phyloP scores from a whole-genome alignment of 2,329 filamentous ascomycete species.

The Dothiorella sarmentorum region DNA sequence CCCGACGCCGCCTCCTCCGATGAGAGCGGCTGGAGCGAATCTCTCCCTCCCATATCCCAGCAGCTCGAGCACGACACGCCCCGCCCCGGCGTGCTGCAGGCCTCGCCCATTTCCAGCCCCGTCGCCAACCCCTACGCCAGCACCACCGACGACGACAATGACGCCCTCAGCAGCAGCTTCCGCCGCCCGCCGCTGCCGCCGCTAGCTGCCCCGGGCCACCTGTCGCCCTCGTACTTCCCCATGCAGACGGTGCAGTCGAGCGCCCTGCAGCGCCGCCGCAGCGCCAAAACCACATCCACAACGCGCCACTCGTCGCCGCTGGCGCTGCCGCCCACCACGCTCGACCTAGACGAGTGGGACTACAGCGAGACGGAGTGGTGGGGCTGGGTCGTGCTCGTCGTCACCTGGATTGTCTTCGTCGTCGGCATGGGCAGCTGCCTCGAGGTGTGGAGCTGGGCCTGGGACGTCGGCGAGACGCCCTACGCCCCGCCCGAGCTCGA shows the following conservation, averaged over 20 bases:
- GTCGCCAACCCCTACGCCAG: constrained; percentile 58
- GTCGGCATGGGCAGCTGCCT: constrained; percentile 95
- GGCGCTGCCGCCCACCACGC: constrained; percentile 20
- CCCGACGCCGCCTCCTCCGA: constrained; percentile 34
- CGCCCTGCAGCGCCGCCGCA: constrained; percentile 30
- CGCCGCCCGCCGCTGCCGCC: constrained; percentile 38
- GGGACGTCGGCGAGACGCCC: constrained; percentile 95
- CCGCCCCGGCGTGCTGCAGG: constrained; percentile 29
- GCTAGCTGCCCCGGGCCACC: constrained; percentile 34
- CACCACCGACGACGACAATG: constrained; percentile 76
- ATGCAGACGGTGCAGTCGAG: constrained; percentile 35
- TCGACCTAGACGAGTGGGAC: constrained; percentile 64
- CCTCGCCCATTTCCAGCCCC: constrained; percentile 35
- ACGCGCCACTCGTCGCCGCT: constrained; percentile 17
- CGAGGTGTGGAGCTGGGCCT: constrained; percentile 96
- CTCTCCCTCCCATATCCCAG: constrained; percentile 13
- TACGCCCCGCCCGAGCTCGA: constrained; percentile 94
- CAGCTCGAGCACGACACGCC: constrained; percentile 28
- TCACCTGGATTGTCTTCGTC: constrained; percentile 95
- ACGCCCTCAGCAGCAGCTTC: constrained; percentile 67
- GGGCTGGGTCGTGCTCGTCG: constrained; percentile 89
- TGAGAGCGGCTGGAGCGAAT: constrained; percentile 27
- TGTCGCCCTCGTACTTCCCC: constrained; percentile 35
- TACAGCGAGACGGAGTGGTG: constrained; percentile 96
- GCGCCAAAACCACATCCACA: constrained; percentile 24